Base-by-base conservation (phyloP, 306 rosid genomes). In the Fagus crenata region DNA sequence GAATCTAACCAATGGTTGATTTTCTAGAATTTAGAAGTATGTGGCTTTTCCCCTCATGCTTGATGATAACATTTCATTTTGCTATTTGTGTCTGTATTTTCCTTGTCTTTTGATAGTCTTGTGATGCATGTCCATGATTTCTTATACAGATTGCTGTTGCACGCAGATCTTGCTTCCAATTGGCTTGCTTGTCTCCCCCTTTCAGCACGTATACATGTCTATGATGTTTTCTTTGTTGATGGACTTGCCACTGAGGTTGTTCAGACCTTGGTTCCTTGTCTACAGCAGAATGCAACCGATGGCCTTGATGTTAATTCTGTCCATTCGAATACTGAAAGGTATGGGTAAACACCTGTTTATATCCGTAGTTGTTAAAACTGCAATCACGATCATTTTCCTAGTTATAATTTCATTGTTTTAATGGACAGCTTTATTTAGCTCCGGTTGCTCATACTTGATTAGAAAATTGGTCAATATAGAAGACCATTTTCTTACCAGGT, bases 111-210 rank as follows among this genome's bases (percentile, higher is more conserved):
- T n/a, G 49, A 3, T 14, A 40, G 56, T 15, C 63, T 46, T 59
- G 65, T 59, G 67, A 6, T 74, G 53, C 65, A 65, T 53, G 32
- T 53, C 71, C 46, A 22, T 59, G 58, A 37, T 83, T 67, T 79
- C 85, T 79, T 49, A 63, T 53, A 49, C 41, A 18, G 32, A 75
- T 36, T 87, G 87, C 46, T 71, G 67, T 54, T 81, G 68, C 74
- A 4, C 87, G 86, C 96, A 95, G 98, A 95, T 79, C 83, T 95
- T 85, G 93, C 97, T 69, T 77, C 96, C 67, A 87, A 85, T 75
- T 95, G 98, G 98, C 84, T 92, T 78, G 89, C 87, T 15, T 92
- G 97, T 82, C 88, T 95, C 80, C 90, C 97, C 77, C 18, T 89
- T 64, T 81, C 90, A 32, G 97, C 91, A 1, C 84, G 86, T 78